These are phyloP conservation scores for Eucalyptus tenuipes DNA, from an alignment of 345 rosid species.

Conservation along the genomic window DNA sequence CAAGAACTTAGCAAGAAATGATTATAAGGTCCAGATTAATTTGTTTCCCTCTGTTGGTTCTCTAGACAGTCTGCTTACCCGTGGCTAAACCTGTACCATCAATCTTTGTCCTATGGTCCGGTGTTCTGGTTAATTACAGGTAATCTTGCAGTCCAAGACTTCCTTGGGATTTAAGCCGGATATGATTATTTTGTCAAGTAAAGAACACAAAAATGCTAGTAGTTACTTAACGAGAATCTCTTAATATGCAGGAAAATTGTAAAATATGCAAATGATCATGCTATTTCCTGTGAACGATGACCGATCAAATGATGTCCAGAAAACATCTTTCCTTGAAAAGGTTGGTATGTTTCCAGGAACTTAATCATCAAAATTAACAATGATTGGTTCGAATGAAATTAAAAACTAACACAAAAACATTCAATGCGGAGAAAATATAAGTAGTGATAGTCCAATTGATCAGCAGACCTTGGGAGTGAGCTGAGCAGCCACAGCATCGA, in stretches of 20 bases:
- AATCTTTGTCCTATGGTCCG: neutral
- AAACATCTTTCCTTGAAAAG: neutral
- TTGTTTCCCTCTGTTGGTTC: neutral
- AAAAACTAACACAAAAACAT: neutral
- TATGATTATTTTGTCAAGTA: neutral
- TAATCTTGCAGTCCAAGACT: neutral
- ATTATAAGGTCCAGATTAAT: neutral
- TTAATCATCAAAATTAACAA: neutral
- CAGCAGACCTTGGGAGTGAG: constrained; percentile 47
- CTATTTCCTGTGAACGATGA: neutral
- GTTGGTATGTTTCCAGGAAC: neutral
- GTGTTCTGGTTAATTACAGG: neutral
- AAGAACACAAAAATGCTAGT: neutral
- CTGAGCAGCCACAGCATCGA: constrained; percentile 64
- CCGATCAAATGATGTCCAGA: neutral
- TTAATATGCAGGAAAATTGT: neutral
- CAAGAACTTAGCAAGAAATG: neutral
- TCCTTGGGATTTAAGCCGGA: neutral
- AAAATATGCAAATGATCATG: neutral
- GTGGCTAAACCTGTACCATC: neutral
- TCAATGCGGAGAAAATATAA: neutral
- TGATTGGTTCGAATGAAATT: neutral
- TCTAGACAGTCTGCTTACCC: neutral
- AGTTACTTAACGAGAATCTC: neutral
- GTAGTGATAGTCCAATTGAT: neutral